phyloP scores from a whole-genome alignment of 768 basidiomycete species.

The Hygrocybe coccinea region DNA sequence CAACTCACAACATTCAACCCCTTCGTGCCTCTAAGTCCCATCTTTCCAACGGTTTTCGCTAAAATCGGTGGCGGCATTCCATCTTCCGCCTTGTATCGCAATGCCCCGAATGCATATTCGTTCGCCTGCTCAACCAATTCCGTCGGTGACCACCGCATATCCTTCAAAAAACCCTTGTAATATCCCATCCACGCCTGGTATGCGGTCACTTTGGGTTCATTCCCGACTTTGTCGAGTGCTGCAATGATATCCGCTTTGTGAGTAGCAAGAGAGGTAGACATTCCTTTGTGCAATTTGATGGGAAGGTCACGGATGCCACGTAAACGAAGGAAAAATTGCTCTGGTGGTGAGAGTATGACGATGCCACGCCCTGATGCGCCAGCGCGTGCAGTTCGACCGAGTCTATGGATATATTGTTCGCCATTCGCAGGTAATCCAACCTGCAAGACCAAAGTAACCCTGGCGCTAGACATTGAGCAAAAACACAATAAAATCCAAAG shows the following conservation, averaged over 20 bases:
- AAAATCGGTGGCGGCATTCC: constrained; percentile 34
- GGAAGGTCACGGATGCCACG: constrained; percentile 38
- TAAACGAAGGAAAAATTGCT: constrained; percentile 43
- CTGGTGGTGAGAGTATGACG: constrained; percentile 49
- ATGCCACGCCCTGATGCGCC: constrained; percentile 59
- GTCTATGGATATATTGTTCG: constrained; percentile 76
- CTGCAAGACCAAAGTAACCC: constrained; percentile 58
- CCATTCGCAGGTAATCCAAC: constrained; percentile 61
- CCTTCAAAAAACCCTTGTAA: constrained; percentile 41
- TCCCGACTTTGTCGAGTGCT: constrained; percentile 32
- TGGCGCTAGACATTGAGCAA: constrained; percentile 15
- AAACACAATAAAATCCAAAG: background rate
- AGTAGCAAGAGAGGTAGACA: constrained; percentile 19
- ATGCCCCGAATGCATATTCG: constrained; percentile 30
- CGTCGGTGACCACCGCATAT: constrained; percentile 35
- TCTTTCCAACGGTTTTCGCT: constrained; percentile 45
- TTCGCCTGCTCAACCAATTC: constrained; percentile 40
- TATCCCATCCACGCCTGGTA: constrained; percentile 57
- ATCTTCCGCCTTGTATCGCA: constrained; percentile 28
- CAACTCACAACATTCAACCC: constrained; percentile 30
- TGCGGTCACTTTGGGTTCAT: constrained; percentile 42
- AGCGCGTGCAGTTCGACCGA: constrained; percentile 74
- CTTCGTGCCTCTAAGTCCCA: constrained; percentile 40
- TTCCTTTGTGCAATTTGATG: constrained; percentile 31
- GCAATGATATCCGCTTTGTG: constrained; percentile 15